A percentile compares a stretch with the other conserved stretches of the same genome.
phyloP scores from a whole-genome alignment of 2,329 filamentous ascomycete genomes.

The Colletotrichum sp. region DNA sequence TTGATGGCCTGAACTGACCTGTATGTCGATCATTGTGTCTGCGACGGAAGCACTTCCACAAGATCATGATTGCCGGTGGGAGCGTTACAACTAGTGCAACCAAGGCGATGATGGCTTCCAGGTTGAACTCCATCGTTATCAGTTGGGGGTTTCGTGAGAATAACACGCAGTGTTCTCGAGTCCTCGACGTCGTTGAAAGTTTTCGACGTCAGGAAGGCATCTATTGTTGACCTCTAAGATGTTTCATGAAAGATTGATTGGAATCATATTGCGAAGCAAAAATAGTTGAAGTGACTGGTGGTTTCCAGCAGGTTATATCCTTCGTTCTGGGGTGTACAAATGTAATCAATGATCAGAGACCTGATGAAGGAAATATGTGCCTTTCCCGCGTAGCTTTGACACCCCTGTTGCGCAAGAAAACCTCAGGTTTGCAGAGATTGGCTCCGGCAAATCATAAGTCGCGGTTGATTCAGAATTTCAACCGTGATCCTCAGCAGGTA shows the following conservation, averaged over 20 bases:
- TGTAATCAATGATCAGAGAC: background rate
- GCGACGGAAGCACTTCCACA: background rate
- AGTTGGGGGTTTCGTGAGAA: background rate
- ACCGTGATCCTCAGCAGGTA: background rate
- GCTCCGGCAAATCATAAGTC: background rate
- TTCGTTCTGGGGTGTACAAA: accelerated
- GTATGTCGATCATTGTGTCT: accelerated
- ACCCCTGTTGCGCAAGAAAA: background rate
- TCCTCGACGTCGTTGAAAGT: background rate
- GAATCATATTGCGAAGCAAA: accelerated
- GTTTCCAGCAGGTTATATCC: accelerated
- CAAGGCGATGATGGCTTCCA: background rate
- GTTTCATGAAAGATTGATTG: background rate
- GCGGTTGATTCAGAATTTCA: accelerated
- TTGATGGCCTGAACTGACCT: background rate
- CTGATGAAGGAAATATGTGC: background rate
- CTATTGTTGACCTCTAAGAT: background rate
- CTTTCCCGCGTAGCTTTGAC: background rate
- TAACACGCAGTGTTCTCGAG: background rate
- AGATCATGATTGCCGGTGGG: accelerated
- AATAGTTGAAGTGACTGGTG: background rate
- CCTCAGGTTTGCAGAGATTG: background rate
- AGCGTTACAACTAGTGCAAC: background rate
- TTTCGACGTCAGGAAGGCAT: accelerated
- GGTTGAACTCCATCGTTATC: accelerated